A percentile compares a stretch with the other conserved stretches of the same genome.
phyloP scores from a whole-genome alignment of 352 stramenopile species.

The Phytopythium vexans region DNA sequence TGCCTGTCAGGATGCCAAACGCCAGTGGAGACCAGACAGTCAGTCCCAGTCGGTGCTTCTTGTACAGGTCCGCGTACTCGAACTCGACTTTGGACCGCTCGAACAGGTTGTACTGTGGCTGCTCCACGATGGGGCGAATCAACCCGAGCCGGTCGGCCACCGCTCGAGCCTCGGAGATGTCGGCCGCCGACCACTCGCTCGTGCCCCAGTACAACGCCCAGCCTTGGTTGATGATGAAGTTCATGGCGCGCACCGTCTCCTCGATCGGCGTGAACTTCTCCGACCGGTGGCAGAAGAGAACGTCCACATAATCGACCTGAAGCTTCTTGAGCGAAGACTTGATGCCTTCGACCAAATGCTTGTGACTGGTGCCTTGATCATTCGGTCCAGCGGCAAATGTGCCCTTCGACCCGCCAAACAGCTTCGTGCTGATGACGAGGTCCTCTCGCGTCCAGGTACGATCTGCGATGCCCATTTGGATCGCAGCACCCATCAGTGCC shows the following conservation, averaged over 20 bases:
- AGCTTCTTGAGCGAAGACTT: slow-evolving; percentile 37
- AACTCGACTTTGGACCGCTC: slow-evolving; percentile 52
- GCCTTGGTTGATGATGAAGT: too few species aligned
- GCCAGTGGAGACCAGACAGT: slow-evolving; percentile 50
- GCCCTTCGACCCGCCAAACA: slow-evolving; percentile 23
- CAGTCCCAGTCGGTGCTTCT: slow-evolving; percentile 49
- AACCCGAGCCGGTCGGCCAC: slow-evolving; percentile 34
- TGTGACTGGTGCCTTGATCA: slow-evolving; percentile 19
- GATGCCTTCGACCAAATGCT: slow-evolving; percentile 25
- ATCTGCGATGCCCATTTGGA: slow-evolving; percentile 33
- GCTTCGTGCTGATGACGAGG: slow-evolving; percentile 47
- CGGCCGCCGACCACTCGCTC: slow-evolving; percentile 44
- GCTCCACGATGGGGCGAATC: slow-evolving; percentile 35
- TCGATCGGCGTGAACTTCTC: slow-evolving; percentile 37
- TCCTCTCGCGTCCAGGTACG: slow-evolving; percentile 29
- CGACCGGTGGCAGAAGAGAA: slow-evolving; percentile 46
- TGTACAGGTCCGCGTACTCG: slow-evolving; percentile 50
- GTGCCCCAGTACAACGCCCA: slow-evolving; percentile 36
- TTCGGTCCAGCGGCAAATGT: slow-evolving; percentile 7
- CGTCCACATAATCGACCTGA: slow-evolving; percentile 34
- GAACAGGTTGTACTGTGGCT: slow-evolving; percentile 69
- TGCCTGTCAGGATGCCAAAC: slow-evolving; percentile 43
- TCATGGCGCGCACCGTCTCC: slow-evolving; percentile 16
- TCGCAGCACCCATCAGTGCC: slow-evolving; percentile 27
- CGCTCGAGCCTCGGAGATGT: slow-evolving; percentile 45